Evolutionary conservation across 1,139 yeast species (phyloP), one percentile per base, ranked within the genome.

Genomic region (Geotrichum siamense): DNA sequence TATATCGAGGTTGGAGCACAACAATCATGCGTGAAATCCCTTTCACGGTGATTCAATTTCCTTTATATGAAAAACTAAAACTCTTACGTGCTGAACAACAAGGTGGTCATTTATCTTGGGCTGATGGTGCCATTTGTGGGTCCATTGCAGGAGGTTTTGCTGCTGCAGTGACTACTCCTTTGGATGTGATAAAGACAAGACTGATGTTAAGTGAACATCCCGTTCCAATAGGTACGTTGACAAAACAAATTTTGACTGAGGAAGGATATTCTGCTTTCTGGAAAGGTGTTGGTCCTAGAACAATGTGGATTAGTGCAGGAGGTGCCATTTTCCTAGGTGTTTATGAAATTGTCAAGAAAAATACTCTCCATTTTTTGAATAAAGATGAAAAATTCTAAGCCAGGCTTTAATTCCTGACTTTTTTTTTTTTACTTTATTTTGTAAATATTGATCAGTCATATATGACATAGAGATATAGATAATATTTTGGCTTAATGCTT

Each of bases 271-370:
- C 59, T 6, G 87, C 82, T 1, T 85, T 91, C 52, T 74, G 78
- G 59, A 75, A 75, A 42, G 98, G 98, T 3, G 73, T 89, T 32
- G 96, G 94, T 0, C 97, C 98, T 2, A 72, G 98, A 60, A 87
- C 96, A 0, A 74, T 84, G 76, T 91, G 98, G 98, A 91, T 91
- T 49, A 81, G 94, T 67, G 93, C 94, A 3, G 99, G 99, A 15
- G 99, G 99, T 16, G 96, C 97, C 25, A 86, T 93, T 29, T 91
- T 93, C 67, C 70, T 91, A 47, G 99, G 99, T 2, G 85, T 86
- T 48, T 91, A 91, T 59, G 98, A 91, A 63, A 65, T 81, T 20
- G 89, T 82, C 3, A 77, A 70, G 47, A 55, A 64, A 12, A 38
- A 49, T 4, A 50, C 47, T 3, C 33, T 47, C 27, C 23, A 16